phyloP scores from a whole-genome alignment of 176 grass and related monocot species.

The Carex scoparia region DNA sequence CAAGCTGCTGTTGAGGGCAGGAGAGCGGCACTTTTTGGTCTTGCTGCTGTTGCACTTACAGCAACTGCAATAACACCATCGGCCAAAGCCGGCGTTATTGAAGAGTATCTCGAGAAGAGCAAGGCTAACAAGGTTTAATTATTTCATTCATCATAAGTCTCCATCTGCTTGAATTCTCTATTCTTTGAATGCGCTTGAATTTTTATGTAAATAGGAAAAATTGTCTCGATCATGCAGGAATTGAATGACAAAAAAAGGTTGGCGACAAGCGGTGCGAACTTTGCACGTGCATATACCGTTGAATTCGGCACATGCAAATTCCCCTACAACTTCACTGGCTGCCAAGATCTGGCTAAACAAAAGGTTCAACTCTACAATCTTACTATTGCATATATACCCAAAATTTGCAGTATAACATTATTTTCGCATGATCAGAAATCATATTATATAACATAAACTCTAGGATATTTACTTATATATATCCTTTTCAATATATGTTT shows the following conservation, averaged over 20 bases:
- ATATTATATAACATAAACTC: background rate
- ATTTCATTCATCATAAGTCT: background rate
- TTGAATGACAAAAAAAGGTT: constrained; percentile 94
- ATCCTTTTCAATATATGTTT: background rate
- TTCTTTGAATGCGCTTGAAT: background rate
- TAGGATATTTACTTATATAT: background rate
- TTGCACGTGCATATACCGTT: constrained; percentile 83
- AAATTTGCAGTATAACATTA: background rate
- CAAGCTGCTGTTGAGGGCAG: constrained; percentile 36
- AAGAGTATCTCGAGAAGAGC: constrained; percentile 97
- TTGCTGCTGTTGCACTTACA: constrained; percentile 56
- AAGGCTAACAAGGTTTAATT: constrained; percentile 73
- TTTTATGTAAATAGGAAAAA: background rate
- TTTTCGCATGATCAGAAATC: background rate
- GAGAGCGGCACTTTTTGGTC: constrained; percentile 56
- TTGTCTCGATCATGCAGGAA: constrained; percentile 52
- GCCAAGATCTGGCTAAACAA: constrained; percentile 97
- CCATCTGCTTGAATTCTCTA: background rate
- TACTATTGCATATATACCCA: background rate
- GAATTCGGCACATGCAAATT: constrained; percentile 89
- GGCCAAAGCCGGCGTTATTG: constrained; percentile 59
- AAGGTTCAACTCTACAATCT: constrained; percentile 41
- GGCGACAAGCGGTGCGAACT: constrained; percentile 77
- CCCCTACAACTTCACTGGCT: constrained; percentile 96
- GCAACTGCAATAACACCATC: constrained; percentile 30